These are phyloP conservation scores for Hebeloma cylindrosporum DNA, from an alignment of 768 basidiomycete genomes.

Conservation along the genomic window DNA sequence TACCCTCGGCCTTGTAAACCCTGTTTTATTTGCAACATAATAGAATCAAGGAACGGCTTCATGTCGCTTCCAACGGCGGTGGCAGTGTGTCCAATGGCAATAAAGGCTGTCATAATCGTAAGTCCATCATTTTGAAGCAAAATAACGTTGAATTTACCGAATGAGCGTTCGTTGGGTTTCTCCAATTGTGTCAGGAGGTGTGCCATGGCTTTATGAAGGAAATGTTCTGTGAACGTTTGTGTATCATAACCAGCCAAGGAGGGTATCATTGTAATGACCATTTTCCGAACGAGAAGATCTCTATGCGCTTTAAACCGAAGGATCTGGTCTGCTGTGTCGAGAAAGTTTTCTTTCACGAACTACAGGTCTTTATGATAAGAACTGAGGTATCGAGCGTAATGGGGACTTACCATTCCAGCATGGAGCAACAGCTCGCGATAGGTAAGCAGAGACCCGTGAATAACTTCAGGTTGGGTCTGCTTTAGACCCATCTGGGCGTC, in stretches of 20 bases:
- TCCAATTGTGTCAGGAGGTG: conserved; percentile 86
- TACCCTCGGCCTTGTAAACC: conserved; percentile 89
- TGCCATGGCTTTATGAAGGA: conserved; percentile 91
- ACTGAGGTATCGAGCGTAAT: background rate
- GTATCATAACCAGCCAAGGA: conserved; percentile 94
- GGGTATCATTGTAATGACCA: conserved; percentile 95
- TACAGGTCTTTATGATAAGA: conserved; percentile 26
- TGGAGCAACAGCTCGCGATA: conserved; percentile 89
- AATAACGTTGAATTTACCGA: conserved; percentile 53
- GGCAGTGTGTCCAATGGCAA: conserved; percentile 95
- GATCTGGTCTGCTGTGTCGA: conserved; percentile 87
- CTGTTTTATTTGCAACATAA: conserved; percentile 85
- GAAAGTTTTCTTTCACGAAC: conserved; percentile 88
- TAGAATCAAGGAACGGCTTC: conserved; percentile 91
- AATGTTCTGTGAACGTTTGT: conserved; percentile 86
- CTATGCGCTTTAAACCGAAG: conserved; percentile 85
- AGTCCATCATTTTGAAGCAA: conserved; percentile 4
- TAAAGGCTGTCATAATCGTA: conserved; percentile 63
- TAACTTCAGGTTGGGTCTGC: conserved; percentile 78
- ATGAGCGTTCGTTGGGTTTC: conserved; percentile 85
- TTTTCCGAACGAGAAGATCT: conserved; percentile 85
- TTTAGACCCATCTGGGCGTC: conserved; percentile 86
- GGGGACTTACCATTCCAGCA: conserved; percentile 80
- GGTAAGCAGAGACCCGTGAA: conserved; percentile 90
- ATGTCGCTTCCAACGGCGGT: conserved; percentile 90